Percentiles rank a stretch among this genome's conserved stretches.
phyloP scores from a whole-genome alignment of 352 stramenopile genomes.

The Pythium periplocum region DNA sequence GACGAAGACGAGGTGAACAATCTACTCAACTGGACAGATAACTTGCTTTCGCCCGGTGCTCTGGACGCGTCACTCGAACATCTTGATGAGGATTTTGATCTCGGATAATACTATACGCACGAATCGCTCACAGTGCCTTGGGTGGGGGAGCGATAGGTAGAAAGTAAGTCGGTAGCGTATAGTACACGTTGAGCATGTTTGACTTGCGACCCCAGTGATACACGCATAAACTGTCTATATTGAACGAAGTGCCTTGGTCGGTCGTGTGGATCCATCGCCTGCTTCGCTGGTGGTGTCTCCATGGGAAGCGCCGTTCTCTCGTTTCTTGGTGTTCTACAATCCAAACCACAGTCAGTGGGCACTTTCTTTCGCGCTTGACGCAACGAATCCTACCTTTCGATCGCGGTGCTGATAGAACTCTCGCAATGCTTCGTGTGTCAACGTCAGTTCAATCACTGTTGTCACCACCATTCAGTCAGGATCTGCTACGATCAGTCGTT shows the following conservation, averaged over 20 bases:
- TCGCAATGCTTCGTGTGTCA: conserved; percentile 35
- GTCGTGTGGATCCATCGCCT: conserved; percentile 7
- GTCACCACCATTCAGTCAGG: not conserved
- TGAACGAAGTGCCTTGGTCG: conserved; percentile 10
- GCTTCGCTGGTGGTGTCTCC: conserved; percentile 4
- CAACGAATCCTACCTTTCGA: conserved; percentile 35
- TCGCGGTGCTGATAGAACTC: conserved; percentile 48
- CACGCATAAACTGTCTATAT: not conserved
- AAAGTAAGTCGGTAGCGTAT: too few species aligned
- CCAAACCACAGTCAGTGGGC: not conserved
- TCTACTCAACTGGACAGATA: conserved; percentile 79
- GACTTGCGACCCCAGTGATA: too few species aligned
- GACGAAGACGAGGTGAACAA: conserved; percentile 76
- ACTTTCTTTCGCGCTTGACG: too few species aligned
- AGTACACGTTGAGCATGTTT: not conserved
- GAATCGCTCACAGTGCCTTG: too few species aligned
- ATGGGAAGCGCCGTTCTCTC: conserved; percentile 6
- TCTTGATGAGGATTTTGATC: conserved; percentile 22
- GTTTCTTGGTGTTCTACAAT: conserved; percentile 21
- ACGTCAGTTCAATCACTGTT: conserved; percentile 47
- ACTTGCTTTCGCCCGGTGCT: conserved; percentile 34
- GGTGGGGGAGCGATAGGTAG: too few species aligned
- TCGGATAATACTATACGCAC: too few species aligned
- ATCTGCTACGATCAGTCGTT: not conserved
- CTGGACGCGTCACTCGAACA: conserved; percentile 32